Conservation (phyloP, 2,329 filamentous ascomycete genomes). For the Parafenestella ontariensis region DNA sequence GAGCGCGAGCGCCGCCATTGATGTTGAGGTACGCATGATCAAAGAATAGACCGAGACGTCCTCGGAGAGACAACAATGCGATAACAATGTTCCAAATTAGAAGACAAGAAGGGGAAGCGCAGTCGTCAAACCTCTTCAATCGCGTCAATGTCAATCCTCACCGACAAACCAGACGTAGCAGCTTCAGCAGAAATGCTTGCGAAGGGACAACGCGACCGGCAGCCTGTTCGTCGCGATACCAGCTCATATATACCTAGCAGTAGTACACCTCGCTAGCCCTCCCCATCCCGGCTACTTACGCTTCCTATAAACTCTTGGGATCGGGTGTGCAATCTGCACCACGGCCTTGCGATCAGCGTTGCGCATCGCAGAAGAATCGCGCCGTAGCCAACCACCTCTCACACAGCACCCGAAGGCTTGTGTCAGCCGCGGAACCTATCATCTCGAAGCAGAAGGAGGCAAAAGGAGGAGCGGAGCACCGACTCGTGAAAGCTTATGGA, state of each 20-base stretch:
- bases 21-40: constrained; percentile 34
- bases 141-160: background rate
- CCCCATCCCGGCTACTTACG: background rate
- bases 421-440: background rate
- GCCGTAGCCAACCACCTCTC: background rate
- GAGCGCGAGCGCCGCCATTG: constrained; percentile 33
- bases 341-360: background rate
- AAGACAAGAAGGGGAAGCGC: background rate
- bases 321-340: background rate
- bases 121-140: background rate
- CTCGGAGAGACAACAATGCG: background rate
- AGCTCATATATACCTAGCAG: background rate
- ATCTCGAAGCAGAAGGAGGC: background rate
- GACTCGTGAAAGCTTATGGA: background rate
- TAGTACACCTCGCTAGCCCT: background rate
- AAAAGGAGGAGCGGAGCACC: background rate
- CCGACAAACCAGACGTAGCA: background rate
- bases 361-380: background rate
- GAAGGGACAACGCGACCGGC: background rate
- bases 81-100: background rate
- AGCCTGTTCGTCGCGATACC: background rate
- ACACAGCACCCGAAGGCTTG: background rate
- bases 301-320: background rate
- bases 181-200: background rate
- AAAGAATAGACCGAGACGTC: background rate